These are phyloP conservation scores for Aquilaria sinensis DNA, from an alignment of 345 rosid genomes.

Conservation along the genomic window DNA sequence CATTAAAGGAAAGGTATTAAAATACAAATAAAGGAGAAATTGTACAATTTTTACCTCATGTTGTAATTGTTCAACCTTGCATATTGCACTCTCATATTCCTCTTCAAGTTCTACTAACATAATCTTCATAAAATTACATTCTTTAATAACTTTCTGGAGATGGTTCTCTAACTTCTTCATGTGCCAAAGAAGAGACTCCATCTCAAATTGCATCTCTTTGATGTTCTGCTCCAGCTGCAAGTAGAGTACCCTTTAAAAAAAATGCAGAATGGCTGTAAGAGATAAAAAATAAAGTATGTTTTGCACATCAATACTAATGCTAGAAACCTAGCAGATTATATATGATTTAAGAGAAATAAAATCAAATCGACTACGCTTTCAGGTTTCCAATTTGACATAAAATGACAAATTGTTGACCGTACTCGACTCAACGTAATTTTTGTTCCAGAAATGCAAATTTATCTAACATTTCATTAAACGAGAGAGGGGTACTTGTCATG, in stretches of 20 bases:
- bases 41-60: conserved; percentile 41
- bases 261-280: too few species aligned
- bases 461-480: too few species aligned
- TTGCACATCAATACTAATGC: too few species aligned
- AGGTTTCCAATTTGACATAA: too few species aligned
- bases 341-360: too few species aligned
- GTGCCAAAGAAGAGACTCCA: conserved; percentile 49
- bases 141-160: conserved; percentile 43
- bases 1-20: neutral
- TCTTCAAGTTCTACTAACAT: conserved; percentile 62
- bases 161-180: conserved; percentile 49
- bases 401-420: too few species aligned
- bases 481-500: too few species aligned
- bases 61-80: conserved; percentile 50
- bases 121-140: conserved; percentile 43
- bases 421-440: too few species aligned
- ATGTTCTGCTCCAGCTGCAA: conserved; percentile 67
- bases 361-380: too few species aligned
- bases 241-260: neutral
- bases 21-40: neutral
- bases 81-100: conserved; percentile 46
- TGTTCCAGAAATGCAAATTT: too few species aligned
- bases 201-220: conserved; percentile 39
- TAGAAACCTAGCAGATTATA: too few species aligned
- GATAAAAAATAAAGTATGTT: too few species aligned